Conservation (phyloP, 2,329 filamentous ascomycete genomes). For the Cadophora sp. region DNA sequence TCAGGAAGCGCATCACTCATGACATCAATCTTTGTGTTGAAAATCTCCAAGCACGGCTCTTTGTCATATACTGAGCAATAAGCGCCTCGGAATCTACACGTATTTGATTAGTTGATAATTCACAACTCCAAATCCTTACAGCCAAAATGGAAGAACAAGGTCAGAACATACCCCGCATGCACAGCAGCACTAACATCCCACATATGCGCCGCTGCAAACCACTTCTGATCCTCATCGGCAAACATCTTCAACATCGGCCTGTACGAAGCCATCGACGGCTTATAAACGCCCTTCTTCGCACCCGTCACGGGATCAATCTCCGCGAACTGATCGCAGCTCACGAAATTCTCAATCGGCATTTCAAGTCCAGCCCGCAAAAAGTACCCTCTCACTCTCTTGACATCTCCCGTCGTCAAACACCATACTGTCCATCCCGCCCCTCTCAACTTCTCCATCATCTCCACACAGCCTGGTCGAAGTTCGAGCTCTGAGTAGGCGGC, state of each 20-base stretch:
- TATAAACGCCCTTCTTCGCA: conserved; percentile 53
- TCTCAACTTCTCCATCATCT: conserved; percentile 52
- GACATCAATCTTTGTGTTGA: conserved; percentile 57
- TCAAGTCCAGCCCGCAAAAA: conserved; percentile 56
- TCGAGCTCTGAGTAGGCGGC: conserved; percentile 48
- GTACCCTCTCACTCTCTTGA: conserved; percentile 56
- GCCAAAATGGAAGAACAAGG: background rate
- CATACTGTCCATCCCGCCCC: conserved; percentile 58
- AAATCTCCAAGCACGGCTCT: conserved; percentile 56
- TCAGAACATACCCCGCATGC: conserved; percentile 45
- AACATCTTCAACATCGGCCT: conserved; percentile 51
- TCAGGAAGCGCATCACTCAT: conserved; percentile 52
- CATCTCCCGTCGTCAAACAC: conserved; percentile 60
- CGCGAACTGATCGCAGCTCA: conserved; percentile 53
- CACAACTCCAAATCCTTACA: background rate
- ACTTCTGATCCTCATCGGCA: conserved; percentile 48
- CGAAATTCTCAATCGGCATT: conserved; percentile 57
- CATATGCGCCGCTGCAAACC: conserved; percentile 66
- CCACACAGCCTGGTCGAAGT: conserved; percentile 48
- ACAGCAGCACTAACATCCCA: conserved; percentile 63
- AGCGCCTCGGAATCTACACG: conserved; percentile 53
- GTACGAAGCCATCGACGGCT: conserved; percentile 57
- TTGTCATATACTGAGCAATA: conserved; percentile 60
- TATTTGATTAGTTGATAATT: background rate
- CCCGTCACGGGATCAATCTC: conserved; percentile 39